These are phyloP conservation scores for Rhododendron griersonianum DNA, from an alignment of 148 eudicot genomes.

Conservation along the genomic window DNA sequence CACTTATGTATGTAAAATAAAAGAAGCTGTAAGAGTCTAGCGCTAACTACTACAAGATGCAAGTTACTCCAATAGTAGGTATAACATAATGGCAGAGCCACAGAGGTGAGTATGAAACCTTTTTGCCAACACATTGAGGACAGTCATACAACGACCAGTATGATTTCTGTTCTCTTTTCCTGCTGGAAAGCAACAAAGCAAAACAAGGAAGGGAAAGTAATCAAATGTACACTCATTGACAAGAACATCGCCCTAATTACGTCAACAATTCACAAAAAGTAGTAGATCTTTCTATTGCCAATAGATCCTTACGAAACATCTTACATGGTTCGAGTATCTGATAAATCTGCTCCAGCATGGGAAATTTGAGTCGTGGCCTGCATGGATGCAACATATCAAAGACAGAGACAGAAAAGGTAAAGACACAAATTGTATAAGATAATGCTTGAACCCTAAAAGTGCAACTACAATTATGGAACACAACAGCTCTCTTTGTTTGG, in stretches of 20 bases:
- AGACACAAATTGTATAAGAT: not conserved
- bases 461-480: constrained; percentile 2
- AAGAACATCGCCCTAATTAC: not conserved
- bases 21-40: not conserved
- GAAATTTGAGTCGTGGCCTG: constrained; percentile 25
- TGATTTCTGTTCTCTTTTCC: constrained; percentile 40
- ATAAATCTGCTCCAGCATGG: constrained; percentile 21
- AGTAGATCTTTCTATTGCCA: not conserved
- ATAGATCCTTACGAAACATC: constrained; percentile 6
- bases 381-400: constrained; percentile 9
- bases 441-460: not conserved
- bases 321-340: constrained; percentile 29
- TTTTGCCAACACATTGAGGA: constrained; percentile 56
- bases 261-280: constrained; percentile 1
- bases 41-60: not conserved
- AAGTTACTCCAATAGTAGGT: not conserved
- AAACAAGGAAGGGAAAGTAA: not conserved
- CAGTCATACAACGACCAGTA: constrained; percentile 46
- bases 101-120: constrained; percentile 34
- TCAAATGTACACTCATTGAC: not conserved
- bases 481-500: not conserved
- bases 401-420: not conserved
- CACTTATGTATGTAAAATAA: not conserved
- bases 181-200: constrained; percentile 19
- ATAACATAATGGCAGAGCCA: not conserved